These are phyloP conservation scores for Aurifilum marmelostoma DNA, from an alignment of 2,329 filamentous ascomycete genomes.

Conservation along the genomic window DNA sequence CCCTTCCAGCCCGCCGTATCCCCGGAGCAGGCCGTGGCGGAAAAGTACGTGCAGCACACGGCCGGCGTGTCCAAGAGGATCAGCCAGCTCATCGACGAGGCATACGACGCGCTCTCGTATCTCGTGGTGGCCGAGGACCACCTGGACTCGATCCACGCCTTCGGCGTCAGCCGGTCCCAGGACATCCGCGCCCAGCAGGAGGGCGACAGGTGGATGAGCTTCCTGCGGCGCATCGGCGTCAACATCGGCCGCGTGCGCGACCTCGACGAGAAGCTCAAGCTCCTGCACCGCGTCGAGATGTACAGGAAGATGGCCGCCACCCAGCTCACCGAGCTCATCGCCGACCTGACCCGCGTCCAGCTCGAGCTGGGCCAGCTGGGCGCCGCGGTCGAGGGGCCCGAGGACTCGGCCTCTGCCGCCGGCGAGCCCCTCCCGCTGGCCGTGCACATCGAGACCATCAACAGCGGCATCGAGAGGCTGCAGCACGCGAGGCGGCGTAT, in stretches of 20 bases:
- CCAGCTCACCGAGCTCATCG: constrained; percentile 70
- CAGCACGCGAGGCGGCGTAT: constrained; percentile 65
- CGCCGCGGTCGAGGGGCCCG: constrained; percentile 70
- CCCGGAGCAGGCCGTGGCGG: constrained; percentile 65
- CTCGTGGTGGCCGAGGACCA: constrained; percentile 71
- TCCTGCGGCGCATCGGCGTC: constrained; percentile 77
- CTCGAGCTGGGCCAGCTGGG: constrained; percentile 71
- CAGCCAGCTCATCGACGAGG: constrained; percentile 67
- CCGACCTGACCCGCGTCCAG: constrained; percentile 75
- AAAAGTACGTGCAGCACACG: constrained; percentile 77
- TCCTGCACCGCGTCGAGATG: constrained; percentile 66
- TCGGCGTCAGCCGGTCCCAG: constrained; percentile 66
- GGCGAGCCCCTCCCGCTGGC: constrained; percentile 61
- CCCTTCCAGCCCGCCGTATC: constrained; percentile 66
- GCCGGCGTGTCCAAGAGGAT: constrained; percentile 72
- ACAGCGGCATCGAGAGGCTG: constrained; percentile 72
- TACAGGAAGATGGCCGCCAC: constrained; percentile 68
- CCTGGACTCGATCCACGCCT: constrained; percentile 69
- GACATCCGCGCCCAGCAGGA: constrained; percentile 62
- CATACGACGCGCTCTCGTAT: constrained; percentile 66
- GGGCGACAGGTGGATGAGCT: constrained; percentile 64
- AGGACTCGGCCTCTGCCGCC: constrained; percentile 49
- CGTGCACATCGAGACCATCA: constrained; percentile 77
- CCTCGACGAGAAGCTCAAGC: constrained; percentile 63
- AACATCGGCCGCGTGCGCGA: constrained; percentile 64